Conservation (phyloP, 2,329 filamentous ascomycete species). For the Allantophomopsis lycopodina region DNA sequence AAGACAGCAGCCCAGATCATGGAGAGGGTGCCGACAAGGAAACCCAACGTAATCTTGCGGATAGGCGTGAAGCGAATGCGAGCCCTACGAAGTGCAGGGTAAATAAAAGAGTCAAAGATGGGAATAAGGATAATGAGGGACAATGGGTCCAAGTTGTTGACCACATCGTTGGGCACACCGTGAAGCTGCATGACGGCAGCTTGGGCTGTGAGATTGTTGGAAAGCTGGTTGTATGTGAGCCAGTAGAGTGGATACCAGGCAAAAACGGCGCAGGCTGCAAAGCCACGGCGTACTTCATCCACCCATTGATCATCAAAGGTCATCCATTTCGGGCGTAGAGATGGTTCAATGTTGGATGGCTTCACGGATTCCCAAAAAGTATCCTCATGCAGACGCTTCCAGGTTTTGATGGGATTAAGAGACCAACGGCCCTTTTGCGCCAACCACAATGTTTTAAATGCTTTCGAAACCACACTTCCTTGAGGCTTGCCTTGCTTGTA, state of each 20-base stretch:
- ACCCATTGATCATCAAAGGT: slow-evolving; percentile 72
- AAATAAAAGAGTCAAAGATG: slow-evolving; percentile 37
- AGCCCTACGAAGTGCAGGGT: slow-evolving; percentile 36
- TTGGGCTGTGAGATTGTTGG: slow-evolving; percentile 53
- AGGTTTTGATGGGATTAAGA: slow-evolving; percentile 32
- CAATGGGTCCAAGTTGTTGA: slow-evolving; percentile 44
- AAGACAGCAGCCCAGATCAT: slow-evolving; percentile 43
- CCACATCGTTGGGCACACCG: slow-evolving; percentile 44
- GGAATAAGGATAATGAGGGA: slow-evolving; percentile 43
- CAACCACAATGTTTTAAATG: slow-evolving; percentile 37
- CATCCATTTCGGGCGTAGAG: slow-evolving; percentile 59
- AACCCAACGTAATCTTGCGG: slow-evolving; percentile 41
- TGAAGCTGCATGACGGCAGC: slow-evolving; percentile 34
- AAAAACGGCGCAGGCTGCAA: slow-evolving; percentile 53
- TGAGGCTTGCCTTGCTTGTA: slow-evolving; percentile 43
- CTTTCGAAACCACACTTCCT: slow-evolving; percentile 51
- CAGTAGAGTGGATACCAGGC: slow-evolving; percentile 50
- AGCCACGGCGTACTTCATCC: slow-evolving; percentile 43
- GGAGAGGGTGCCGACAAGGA: slow-evolving; percentile 32
- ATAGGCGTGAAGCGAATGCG: slow-evolving; percentile 44
- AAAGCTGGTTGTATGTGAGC: slow-evolving; percentile 54
- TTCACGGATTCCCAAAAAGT: slow-evolving; percentile 45
- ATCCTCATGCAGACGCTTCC: slow-evolving; percentile 36
- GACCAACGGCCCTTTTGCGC: slow-evolving; percentile 43
- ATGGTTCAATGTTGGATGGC: slow-evolving; percentile 33